phyloP scores from a whole-genome alignment of 257 asterid species.

The Perilla frutescens region DNA sequence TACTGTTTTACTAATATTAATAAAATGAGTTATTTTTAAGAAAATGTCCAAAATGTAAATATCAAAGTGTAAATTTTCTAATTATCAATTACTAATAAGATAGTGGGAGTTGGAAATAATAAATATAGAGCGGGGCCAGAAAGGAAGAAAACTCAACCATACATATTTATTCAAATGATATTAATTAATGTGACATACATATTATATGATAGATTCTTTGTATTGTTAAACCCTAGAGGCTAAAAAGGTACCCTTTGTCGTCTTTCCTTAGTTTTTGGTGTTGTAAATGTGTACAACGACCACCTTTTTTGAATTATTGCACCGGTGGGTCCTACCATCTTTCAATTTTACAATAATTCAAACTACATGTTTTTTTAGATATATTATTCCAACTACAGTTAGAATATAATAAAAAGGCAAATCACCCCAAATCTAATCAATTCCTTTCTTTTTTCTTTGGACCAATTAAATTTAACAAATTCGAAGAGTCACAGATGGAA shows the following conservation, averaged over 20 bases:
- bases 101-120: conserved; percentile 9
- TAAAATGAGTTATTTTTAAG: too few species aligned
- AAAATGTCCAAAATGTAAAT: too few species aligned
- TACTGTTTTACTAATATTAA: too few species aligned
- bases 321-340: conserved; percentile 40
- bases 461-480: neutral
- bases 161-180: neutral
- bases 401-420: too few species aligned
- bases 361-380: neutral
- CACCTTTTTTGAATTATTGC: conserved; percentile 42
- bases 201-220: conserved; percentile 1
- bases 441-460: neutral
- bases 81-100: neutral
- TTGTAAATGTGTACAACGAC: conserved; percentile 32
- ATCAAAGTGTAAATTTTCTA: too few species aligned
- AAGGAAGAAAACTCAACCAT: conserved; percentile 8
- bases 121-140: neutral
- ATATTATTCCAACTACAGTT: too few species aligned
- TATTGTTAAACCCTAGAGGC: conserved; percentile 1
- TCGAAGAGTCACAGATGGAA: neutral
- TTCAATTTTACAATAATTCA: neutral
- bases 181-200: too few species aligned
- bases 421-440: neutral
- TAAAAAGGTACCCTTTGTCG: conserved; percentile 48
- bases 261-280: conserved; percentile 7